Evolutionary conservation across 129 eudicot species (phyloP), one percentile per base, ranked within the genome.

Genomic region (Dittrichia graveolens): DNA sequence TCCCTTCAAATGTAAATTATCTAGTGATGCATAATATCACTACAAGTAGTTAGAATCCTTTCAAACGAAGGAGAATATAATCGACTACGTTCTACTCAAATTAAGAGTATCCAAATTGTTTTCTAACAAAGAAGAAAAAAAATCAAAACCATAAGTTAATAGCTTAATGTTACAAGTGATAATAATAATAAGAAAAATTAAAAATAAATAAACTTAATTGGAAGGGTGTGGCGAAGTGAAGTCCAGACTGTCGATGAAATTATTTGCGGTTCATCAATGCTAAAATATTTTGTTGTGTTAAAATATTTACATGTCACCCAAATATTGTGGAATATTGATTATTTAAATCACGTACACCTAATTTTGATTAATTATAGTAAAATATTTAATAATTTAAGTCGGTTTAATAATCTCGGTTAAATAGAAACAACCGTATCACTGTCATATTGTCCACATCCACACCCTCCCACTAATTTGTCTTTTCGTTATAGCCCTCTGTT

Each of bases 181-280:
- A 15, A 4, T 16, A 3, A 42, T 8, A 65, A 47, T 35, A 65
- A 45, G 16, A 4, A 65, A 5, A 12, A 45, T 5, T 34, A 46
- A 45, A 70, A 42, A 53, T 53, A 53, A 8, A 31, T 9, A 24
- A 69, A 41, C 48, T 45, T 11, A 5, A 59, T n/a, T 72, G 1
- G 6, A 77, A 47, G 72, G 40, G 65, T 70, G 49, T 70, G 62
- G 18, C 38, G 62, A 64, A 78, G 83, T 80, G 79, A 67, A 19
- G 4, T 80, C 66, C 83, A 80, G 83, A 67, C 79, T 80, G 79
- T 80, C 75, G 5, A 61, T 58, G 64, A 74, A 73, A 74, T 74
- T 60, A 75, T 74, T 67, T 60, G 31, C 31, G 53, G 72, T 65
- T 54, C 78, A 78, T 78, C 82, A 78, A 78, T 63, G 73, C 53